Evolutionary conservation across 495 filamentous ascomycete genomes (phyloP).

Genomic region (Oidiodendron maius): DNA sequence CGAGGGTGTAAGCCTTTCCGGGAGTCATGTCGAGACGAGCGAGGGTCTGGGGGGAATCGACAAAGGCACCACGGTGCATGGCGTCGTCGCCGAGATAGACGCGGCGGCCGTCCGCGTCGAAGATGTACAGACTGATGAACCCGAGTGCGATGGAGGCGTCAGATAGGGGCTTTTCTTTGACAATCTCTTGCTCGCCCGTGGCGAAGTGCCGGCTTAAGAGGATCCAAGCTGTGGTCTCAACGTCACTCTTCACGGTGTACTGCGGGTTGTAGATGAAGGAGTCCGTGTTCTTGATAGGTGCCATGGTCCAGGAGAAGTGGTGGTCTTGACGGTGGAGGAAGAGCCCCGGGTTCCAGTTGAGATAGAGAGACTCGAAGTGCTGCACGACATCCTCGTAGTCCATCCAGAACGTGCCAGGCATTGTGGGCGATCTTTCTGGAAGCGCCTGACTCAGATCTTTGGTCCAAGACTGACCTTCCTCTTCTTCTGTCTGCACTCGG

Average conservation of each 20-base stretch:
- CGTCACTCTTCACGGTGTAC: constrained; percentile 57
- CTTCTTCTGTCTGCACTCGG: not conserved
- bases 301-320: constrained; percentile 84
- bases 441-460: constrained; percentile 12
- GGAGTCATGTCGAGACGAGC: constrained; percentile 63
- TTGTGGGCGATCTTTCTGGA: constrained; percentile 1
- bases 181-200: constrained; percentile 38
- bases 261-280: constrained; percentile 81
- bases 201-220: constrained; percentile 80
- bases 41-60: constrained; percentile 89
- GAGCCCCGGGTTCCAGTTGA: constrained; percentile 92
- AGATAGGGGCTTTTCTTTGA: constrained; percentile 27
- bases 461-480: constrained; percentile 3
- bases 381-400: constrained; percentile 75
- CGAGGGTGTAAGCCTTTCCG: constrained; percentile 62
- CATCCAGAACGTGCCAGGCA: constrained; percentile 87
- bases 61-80: constrained; percentile 68
- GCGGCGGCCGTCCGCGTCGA: constrained; percentile 62
- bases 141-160: constrained; percentile 47
- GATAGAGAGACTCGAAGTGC: constrained; percentile 88
- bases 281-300: constrained; percentile 46
- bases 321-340: constrained; percentile 78
- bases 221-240: constrained; percentile 68
- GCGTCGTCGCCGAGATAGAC: constrained; percentile 66
- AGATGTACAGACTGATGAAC: constrained; percentile 84